Conservation (phyloP, 148 eudicot species). For the Cornus controversa region DNA sequence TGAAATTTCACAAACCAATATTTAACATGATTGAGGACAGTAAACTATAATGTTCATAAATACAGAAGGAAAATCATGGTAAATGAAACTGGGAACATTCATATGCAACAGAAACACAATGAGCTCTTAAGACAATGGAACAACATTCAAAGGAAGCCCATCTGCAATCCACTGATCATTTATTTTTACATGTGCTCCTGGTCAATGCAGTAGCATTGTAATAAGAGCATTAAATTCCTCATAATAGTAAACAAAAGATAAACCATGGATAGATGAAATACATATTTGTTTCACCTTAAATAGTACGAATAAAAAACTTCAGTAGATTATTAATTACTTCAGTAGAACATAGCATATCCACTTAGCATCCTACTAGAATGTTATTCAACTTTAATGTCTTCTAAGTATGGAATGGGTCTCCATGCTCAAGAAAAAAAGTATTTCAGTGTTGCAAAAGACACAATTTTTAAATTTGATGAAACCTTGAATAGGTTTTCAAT, state of each 20-base stretch:
- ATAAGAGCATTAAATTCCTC: background rate
- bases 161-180: background rate
- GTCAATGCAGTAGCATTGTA: background rate
- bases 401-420: background rate
- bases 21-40: background rate
- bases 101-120: background rate
- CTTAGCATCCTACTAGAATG: background rate
- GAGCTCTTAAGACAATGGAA: background rate
- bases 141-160: background rate
- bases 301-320: background rate
- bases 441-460: background rate
- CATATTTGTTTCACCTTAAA: background rate
- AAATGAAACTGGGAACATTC: background rate
- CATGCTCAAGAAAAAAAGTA: background rate
- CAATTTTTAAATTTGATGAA: background rate
- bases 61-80: slow-evolving; percentile 1
- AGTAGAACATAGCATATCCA: background rate
- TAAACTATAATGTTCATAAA: background rate
- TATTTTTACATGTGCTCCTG: background rate
- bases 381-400: background rate
- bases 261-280: background rate
- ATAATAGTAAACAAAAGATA: too few species aligned
- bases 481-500: background rate
- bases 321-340: background rate
- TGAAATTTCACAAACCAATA: background rate